Conservation (phyloP, 345 rosid species). For the Gossypium bickii region DNA sequence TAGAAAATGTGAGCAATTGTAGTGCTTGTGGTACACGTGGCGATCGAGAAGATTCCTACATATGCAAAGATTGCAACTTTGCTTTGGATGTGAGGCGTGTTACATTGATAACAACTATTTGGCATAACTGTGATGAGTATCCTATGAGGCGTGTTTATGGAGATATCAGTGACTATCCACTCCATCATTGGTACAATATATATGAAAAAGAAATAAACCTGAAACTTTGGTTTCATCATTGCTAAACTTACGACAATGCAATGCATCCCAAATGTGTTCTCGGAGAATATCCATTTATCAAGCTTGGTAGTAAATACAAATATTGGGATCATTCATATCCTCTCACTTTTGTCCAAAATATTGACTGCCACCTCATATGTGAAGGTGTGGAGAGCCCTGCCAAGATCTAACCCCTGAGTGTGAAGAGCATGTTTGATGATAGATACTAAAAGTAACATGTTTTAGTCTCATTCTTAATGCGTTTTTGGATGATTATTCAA, state of each 20-base stretch:
- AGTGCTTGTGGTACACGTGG: too few relatives aligned
- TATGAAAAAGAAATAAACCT: conserved; percentile 20
- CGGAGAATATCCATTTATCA: background rate
- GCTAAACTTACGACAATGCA: background rate
- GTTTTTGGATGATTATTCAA: too few relatives aligned
- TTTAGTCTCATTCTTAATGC: too few relatives aligned
- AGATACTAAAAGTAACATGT: too few relatives aligned
- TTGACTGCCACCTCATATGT: background rate
- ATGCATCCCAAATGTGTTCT: background rate
- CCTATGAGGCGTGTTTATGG: too few relatives aligned
- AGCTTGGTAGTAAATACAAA: background rate
- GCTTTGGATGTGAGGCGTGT: too few relatives aligned
- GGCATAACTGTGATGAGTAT: too few relatives aligned
- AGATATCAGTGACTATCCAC: too few relatives aligned
- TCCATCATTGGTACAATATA: conserved; percentile 10
- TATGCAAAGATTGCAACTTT: too few relatives aligned
- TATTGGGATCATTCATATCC: background rate
- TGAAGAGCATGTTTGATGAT: background rate
- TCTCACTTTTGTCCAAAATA: background rate
- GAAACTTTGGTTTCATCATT: conserved; percentile 12
- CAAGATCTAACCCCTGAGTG: background rate
- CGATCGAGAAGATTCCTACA: too few relatives aligned
- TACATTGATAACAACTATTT: too few relatives aligned
- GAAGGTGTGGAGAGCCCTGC: background rate
- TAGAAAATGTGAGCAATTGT: too few relatives aligned